Evolutionary conservation across 768 basidiomycete genomes (phyloP), one percentile per base, ranked within the genome.

Genomic region (Mycena olivaceomarginata): DNA sequence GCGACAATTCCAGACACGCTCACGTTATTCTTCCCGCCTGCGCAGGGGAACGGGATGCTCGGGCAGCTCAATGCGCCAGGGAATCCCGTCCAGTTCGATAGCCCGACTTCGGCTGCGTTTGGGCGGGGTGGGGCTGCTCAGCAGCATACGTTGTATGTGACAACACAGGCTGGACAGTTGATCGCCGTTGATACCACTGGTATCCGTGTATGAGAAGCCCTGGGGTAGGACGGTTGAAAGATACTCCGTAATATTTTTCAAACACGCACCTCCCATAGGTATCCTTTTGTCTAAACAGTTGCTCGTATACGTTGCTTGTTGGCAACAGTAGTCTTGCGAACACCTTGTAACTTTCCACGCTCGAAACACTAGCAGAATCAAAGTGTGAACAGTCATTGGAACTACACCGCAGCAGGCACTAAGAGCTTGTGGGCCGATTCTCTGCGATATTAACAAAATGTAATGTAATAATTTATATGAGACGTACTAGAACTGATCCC

Each of bases 251-350:
- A 51, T 66, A 66, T 66, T 66, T 66, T 66, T 66, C 25, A 20
- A 66, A 66, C 65, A 51, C 46, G 65, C 45, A 31, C 65, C 65
- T 66, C 65, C 40, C 63, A 64, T 64, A 48, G 64, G 64, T 66
- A 66, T 66, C 64, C 66, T 67, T 53, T 67, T 67, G 66, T 67
- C 48, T 20, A 67, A 66, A 66, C 25, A 66, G 13, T 66, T 66
- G 65, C 65, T 66, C 65, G 45, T 66, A 48, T 66, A 66, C 46
- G 65, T 66, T 66, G 65, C 65, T 66, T 37, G 65, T 66, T n/a
- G 45, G 63, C 63, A 43, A 64, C 63, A 43, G 39, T 62, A 62
- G 60, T 62, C 60, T 62, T 62, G 39, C 60, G 60, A 62, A 62
- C 60, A 62, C 60, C 60, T 62, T 62, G 60, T 67, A 59, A 59